Evolutionary conservation across 768 basidiomycete genomes (phyloP).

Genomic region (Hypholoma fasciculare): DNA sequence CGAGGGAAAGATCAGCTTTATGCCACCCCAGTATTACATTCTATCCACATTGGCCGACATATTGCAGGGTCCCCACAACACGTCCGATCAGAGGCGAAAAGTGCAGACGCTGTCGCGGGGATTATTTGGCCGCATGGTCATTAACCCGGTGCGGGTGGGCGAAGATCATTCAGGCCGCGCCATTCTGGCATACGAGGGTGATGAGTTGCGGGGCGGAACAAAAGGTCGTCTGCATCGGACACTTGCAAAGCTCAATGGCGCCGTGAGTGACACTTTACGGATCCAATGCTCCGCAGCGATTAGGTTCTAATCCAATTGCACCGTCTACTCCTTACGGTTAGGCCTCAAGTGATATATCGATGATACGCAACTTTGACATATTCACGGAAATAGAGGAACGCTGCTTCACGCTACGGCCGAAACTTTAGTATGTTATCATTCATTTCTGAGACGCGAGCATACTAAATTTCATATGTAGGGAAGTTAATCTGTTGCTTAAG

Average conservation of each 20-base stretch:
- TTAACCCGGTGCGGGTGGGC: slow-evolving; percentile 49
- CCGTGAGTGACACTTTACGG: slow-evolving; percentile 38
- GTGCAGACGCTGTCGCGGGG: slow-evolving; percentile 50
- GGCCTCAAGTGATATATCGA: slow-evolving; percentile 48
- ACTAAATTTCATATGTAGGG: background rate
- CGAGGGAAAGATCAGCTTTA: slow-evolving; percentile 52
- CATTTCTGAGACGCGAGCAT: background rate
- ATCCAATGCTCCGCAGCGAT: background rate
- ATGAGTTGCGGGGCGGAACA: slow-evolving; percentile 64
- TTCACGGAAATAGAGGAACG: slow-evolving; percentile 51
- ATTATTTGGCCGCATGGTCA: slow-evolving; percentile 59
- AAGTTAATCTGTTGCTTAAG: too few relatives aligned
- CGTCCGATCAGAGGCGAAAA: slow-evolving; percentile 43
- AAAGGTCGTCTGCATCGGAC: slow-evolving; percentile 62
- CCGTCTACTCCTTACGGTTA: slow-evolving; percentile 22
- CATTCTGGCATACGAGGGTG: slow-evolving; percentile 67
- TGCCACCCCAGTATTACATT: slow-evolving; percentile 79
- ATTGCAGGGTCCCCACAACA: slow-evolving; percentile 41
- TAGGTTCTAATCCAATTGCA: background rate
- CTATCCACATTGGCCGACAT: slow-evolving; percentile 59
- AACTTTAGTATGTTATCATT: slow-evolving; percentile 23
- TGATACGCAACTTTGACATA: slow-evolving; percentile 68
- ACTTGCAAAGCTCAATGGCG: slow-evolving; percentile 46
- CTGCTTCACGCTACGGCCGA: slow-evolving; percentile 24
- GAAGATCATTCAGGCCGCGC: slow-evolving; percentile 44